Percentiles rank a stretch among this genome's conserved stretches.
Evolutionary conservation across 768 basidiomycete genomes (phyloP).

Genomic region (Hericium rajendrae): DNA sequence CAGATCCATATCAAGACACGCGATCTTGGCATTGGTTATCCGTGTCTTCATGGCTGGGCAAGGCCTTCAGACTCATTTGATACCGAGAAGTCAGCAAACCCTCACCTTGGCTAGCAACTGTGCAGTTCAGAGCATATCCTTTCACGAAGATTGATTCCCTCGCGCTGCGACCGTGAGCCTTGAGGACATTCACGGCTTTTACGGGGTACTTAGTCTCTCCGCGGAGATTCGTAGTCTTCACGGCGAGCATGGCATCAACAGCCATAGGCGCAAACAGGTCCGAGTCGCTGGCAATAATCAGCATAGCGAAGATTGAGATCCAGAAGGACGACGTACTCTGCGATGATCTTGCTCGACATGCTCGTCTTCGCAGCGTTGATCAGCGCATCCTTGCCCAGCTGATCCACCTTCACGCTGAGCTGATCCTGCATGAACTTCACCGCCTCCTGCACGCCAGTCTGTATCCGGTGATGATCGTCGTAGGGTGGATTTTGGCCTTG

Average conservation of each 20-base stretch:
- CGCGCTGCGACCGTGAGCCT: conserved; percentile 94
- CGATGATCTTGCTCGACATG: conserved; percentile 98
- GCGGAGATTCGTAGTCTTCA: conserved; percentile 85
- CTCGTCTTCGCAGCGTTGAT: conserved; percentile 96
- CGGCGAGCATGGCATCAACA: conserved; percentile 96
- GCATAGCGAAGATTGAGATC: conserved; percentile 2
- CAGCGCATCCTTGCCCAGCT: conserved; percentile 84
- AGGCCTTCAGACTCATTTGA: neutral
- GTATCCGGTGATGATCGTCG: conserved; percentile 98
- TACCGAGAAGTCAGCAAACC: neutral
- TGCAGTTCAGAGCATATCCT: conserved; percentile 97
- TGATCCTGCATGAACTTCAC: conserved; percentile 98
- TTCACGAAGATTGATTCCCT: conserved; percentile 91
- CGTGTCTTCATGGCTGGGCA: conserved; percentile 93
- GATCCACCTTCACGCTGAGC: conserved; percentile 87
- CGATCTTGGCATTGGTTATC: conserved; percentile 89
- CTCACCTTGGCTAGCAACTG: conserved; percentile 95
- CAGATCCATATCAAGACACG: conserved; percentile 96
- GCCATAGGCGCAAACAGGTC: conserved; percentile 98
- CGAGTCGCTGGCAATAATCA: conserved; percentile 59
- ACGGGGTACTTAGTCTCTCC: conserved; percentile 99
- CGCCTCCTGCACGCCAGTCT: conserved; percentile 94
- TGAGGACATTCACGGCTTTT: conserved; percentile 96
- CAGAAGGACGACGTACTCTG: conserved; percentile 48
- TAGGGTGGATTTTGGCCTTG: conserved; percentile 96